Conservation (phyloP, 176 grass and related monocot genomes). For the Bonia amplexicaulis region DNA sequence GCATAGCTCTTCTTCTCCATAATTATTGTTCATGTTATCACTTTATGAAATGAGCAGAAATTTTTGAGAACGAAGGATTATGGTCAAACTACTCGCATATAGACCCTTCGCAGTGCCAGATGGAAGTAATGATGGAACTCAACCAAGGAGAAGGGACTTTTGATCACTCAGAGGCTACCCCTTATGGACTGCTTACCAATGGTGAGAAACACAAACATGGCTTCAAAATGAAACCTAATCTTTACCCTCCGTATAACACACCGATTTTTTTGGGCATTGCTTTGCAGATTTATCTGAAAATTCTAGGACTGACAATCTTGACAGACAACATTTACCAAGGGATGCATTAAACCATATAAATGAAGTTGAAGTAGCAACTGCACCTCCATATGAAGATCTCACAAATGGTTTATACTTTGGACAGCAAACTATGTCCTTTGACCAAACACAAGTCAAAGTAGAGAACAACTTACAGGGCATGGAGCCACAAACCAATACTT, state of each 20-base stretch:
- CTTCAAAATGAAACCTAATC: not conserved
- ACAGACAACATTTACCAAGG: conserved; percentile 22
- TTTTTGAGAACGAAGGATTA: conserved; percentile 11
- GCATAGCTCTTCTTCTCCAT: not conserved
- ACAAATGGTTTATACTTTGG: conserved; percentile 28
- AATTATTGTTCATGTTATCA: not conserved
- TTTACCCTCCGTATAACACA: not conserved
- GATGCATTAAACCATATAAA: conserved; percentile 29
- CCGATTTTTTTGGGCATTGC: not conserved
- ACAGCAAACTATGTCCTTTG: conserved; percentile 29
- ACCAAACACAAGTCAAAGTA: conserved; percentile 28
- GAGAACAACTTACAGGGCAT: conserved; percentile 6
- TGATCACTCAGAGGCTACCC: conserved; percentile 10
- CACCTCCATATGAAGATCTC: conserved; percentile 16
- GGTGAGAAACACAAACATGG: conserved; percentile 11
- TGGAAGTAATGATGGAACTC: conserved; percentile 30
- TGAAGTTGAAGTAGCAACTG: conserved; percentile 30
- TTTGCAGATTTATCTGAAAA: conserved; percentile 29
- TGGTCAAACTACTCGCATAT: conserved; percentile 35
- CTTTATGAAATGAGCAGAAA: conserved; percentile 13
- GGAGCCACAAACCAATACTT: conserved; percentile 29
- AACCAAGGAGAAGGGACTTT: conserved; percentile 15
- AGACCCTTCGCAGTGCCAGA: conserved; percentile 24
- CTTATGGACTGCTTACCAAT: conserved; percentile 14
- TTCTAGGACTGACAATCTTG: conserved; percentile 20